A percentile compares a stretch with the other conserved stretches of the same genome.
Evolutionary conservation across 768 basidiomycete species (phyloP).

Genomic region (Trametes elegans): DNA sequence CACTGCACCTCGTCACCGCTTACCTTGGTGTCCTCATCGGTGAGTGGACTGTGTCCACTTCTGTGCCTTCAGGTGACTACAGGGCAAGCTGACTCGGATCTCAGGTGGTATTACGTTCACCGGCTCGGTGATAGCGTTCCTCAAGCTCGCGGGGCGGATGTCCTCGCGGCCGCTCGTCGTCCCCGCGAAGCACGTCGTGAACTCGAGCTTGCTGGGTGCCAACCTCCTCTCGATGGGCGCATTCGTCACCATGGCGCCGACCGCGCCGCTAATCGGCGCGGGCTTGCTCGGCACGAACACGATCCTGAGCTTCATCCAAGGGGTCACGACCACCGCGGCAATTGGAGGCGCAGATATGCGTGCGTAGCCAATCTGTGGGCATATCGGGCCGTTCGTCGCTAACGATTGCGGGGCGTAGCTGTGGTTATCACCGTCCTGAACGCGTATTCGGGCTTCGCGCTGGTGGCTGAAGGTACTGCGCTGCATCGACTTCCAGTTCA

Average conservation of each 20-base stretch:
- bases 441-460: constrained; percentile 87
- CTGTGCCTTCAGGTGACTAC: neutral
- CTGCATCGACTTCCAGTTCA: neutral
- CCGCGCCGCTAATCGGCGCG: constrained; percentile 73
- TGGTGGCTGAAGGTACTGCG: constrained; percentile 75
- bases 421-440: constrained; percentile 90
- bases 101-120: constrained; percentile 83
- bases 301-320: constrained; percentile 78
- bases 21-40: constrained; percentile 86
- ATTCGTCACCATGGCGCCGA: constrained; percentile 67
- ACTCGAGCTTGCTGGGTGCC: constrained; percentile 64
- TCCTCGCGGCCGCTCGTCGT: constrained; percentile 68
- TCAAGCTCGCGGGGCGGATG: constrained; percentile 84
- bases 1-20: constrained; percentile 77
- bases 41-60: constrained; percentile 23
- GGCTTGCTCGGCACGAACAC: constrained; percentile 75
- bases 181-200: constrained; percentile 78
- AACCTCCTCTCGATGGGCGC: constrained; percentile 75
- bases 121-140: constrained; percentile 85
- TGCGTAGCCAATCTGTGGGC: constrained; percentile 40
- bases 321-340: constrained; percentile 86
- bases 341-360: constrained; percentile 95
- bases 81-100: neutral
- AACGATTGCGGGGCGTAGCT: constrained; percentile 40
- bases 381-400: neutral